Evolutionary conservation across 73 alveolate species (phyloP).

Genomic region (Urostyla sp.): DNA sequence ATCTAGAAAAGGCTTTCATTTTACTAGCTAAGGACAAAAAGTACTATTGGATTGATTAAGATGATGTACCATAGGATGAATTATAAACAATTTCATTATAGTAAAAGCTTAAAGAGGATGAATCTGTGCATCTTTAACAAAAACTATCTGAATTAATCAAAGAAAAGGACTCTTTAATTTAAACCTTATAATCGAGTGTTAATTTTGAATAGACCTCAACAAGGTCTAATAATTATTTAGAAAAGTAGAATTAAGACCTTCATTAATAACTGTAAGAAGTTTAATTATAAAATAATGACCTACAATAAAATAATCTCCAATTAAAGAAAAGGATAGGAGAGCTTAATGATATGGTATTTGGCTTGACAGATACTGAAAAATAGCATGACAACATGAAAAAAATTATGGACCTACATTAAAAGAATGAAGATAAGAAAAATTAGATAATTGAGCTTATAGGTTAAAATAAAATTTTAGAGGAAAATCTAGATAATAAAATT

Average conservation of each 20-base stretch:
- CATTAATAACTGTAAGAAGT: slow-evolving; percentile 1
- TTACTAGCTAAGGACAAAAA: background rate
- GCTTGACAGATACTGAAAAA: slow-evolving; percentile 50
- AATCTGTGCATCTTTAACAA: no score
- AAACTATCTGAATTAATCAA: no score
- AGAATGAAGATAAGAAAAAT: slow-evolving; percentile 47
- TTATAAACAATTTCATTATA: background rate
- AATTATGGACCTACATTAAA: slow-evolving; percentile 45
- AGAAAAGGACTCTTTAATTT: no score
- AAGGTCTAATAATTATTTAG: no score
- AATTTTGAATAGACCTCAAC: no score
- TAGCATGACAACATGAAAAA: slow-evolving; percentile 25
- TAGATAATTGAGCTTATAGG: slow-evolving; percentile 6
- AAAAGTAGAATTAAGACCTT: background rate
- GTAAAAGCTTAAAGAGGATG: background rate
- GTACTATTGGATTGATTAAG: slow-evolving; percentile 41
- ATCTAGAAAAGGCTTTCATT: slow-evolving; percentile 23
- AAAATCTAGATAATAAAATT: no score
- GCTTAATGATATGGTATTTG: slow-evolving; percentile 33
- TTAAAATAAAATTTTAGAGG: background rate
- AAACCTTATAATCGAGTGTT: no score
- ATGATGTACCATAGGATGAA: slow-evolving; percentile 22
- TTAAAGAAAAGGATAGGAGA: slow-evolving; percentile 36
- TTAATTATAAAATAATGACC: background rate
- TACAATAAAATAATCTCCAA: slow-evolving; percentile 2